Evolutionary conservation across 805 yeast genomes (phyloP).

Genomic region (Lachancea lanzarotensis): DNA sequence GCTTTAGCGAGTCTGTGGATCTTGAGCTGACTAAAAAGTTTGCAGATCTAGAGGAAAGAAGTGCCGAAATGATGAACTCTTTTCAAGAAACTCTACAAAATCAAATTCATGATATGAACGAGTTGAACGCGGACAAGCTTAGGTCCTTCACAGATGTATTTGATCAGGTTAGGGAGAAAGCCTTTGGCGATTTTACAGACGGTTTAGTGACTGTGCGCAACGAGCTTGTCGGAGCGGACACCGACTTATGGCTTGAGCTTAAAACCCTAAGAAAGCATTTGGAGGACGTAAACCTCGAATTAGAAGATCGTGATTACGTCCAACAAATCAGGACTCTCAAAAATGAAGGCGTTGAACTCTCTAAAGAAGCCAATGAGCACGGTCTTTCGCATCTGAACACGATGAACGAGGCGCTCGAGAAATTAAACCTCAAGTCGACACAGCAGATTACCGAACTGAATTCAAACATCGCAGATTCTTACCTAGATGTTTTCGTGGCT

Average conservation of each 20-base stretch:
- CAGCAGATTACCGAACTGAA: neutral
- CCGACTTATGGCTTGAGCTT: constrained; percentile 2
- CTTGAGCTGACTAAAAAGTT: constrained; percentile 1
- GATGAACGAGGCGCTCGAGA: constrained; percentile 1
- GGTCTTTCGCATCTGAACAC: neutral
- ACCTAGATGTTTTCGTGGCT: constrained; percentile 10
- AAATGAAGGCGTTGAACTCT: neutral
- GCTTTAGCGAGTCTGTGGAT: constrained; percentile 11
- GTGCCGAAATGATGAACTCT: neutral
- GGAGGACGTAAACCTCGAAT: constrained; percentile 16
- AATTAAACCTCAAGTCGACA: neutral
- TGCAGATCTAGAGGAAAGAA: neutral
- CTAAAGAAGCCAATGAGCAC: neutral
- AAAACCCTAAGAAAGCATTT: constrained; percentile 2
- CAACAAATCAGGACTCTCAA: constrained; percentile 12
- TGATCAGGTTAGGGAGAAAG: neutral
- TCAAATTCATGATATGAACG: neutral
- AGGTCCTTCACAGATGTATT: neutral
- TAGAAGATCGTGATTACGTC: constrained; percentile 23
- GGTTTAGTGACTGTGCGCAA: neutral
- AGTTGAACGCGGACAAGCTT: neutral
- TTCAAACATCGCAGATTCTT: constrained; percentile 11
- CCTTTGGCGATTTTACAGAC: neutral
- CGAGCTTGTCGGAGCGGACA: neutral
- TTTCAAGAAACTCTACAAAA: constrained; percentile 3